A percentile compares a stretch with the other conserved stretches of the same genome.
These are phyloP conservation scores for Plenodomus lindquistii DNA, from an alignment of 2,329 filamentous ascomycete species.

Conservation along the genomic window DNA sequence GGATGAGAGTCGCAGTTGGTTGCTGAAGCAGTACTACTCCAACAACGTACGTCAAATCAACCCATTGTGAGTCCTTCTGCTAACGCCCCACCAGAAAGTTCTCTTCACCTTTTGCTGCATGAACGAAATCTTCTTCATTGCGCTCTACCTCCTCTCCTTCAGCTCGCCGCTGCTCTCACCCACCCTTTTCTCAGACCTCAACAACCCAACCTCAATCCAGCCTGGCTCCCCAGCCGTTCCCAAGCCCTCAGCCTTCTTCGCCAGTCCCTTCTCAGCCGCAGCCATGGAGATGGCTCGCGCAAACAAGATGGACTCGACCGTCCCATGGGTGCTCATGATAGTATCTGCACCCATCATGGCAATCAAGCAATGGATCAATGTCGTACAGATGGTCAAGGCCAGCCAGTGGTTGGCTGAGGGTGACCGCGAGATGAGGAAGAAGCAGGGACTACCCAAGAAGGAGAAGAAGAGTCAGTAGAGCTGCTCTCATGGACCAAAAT, in stretches of 20 bases:
- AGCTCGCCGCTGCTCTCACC: conserved; percentile 87
- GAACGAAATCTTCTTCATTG: conserved; percentile 98
- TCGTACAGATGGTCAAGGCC: conserved; percentile 91
- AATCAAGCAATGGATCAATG: conserved; percentile 90
- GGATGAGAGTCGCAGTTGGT: conserved; percentile 81
- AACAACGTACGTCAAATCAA: conserved; percentile 72
- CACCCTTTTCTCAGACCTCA: conserved; percentile 69
- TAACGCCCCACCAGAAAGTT: conserved; percentile 65
- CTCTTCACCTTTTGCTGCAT: conserved; percentile 87
- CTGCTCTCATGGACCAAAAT: background rate
- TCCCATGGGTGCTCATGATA: conserved; percentile 79
- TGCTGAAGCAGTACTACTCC: conserved; percentile 94
- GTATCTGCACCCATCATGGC: conserved; percentile 86
- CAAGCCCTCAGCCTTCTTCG: conserved; percentile 73
- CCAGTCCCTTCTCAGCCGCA: conserved; percentile 87
- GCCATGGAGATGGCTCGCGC: conserved; percentile 88
- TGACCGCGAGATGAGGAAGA: conserved; percentile 69
- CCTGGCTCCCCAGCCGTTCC: conserved; percentile 72
- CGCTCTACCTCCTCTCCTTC: conserved; percentile 95
- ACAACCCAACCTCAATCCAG: conserved; percentile 57
- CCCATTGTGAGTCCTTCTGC: background rate
- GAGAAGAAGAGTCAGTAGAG: conserved; percentile 32
- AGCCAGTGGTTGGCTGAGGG: conserved; percentile 91
- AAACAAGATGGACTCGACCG: conserved; percentile 71
- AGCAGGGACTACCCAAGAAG: conserved; percentile 45